These are phyloP conservation scores for Solanum paucissectum DNA, from an alignment of 257 asterid genomes.

Conservation along the genomic window DNA sequence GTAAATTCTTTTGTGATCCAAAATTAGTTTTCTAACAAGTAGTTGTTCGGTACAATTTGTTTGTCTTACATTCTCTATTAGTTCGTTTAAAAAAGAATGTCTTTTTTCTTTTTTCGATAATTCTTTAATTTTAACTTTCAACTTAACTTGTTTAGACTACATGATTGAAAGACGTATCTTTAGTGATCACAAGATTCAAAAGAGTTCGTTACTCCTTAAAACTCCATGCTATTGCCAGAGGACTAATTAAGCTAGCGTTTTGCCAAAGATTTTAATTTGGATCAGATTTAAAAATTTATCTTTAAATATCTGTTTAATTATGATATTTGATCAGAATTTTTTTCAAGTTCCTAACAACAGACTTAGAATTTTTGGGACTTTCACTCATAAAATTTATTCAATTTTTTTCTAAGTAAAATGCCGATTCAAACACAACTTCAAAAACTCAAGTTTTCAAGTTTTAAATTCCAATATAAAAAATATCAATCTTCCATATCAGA, in stretches of 20 bases:
- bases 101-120: too few relatives aligned
- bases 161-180: background rate
- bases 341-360: background rate
- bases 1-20: background rate
- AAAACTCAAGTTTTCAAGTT: background rate
- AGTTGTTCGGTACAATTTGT: too few relatives aligned
- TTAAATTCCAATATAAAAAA: too few relatives aligned
- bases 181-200: background rate
- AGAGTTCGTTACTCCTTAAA: too few relatives aligned
- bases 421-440: background rate
- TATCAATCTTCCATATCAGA: background rate
- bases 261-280: background rate
- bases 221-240: background rate
- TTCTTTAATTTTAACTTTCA: too few relatives aligned
- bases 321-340: background rate
- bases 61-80: background rate
- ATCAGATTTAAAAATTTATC: too few relatives aligned
- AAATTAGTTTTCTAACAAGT: background rate
- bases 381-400: background rate
- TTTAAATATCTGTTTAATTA: background rate
- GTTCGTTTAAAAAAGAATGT: too few relatives aligned
- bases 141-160: background rate
- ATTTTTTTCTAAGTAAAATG: background rate
- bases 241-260: background rate
- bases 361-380: background rate